These are phyloP conservation scores for Neonectria neomacrospora DNA, from an alignment of 2,329 filamentous ascomycete genomes.

Conservation along the genomic window DNA sequence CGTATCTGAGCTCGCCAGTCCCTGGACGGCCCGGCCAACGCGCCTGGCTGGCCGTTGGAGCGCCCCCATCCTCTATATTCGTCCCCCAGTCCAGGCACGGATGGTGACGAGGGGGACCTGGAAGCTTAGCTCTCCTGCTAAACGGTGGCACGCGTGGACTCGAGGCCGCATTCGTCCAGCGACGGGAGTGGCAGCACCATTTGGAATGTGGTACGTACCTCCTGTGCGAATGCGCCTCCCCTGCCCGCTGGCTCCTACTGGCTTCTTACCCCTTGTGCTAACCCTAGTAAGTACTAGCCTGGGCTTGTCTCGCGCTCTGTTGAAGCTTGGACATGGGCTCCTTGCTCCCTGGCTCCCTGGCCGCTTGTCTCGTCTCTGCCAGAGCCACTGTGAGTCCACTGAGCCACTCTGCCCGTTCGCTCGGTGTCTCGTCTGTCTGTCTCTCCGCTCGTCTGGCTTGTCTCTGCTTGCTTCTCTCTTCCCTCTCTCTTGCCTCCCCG, in stretches of 20 bases:
- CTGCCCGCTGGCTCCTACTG: slow-evolving; percentile 11
- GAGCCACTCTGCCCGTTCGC: slow-evolving; percentile 7
- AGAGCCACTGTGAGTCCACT: slow-evolving; percentile 23
- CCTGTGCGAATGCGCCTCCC: slow-evolving; percentile 6
- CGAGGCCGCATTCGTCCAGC: background rate
- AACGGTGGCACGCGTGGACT: slow-evolving; percentile 15
- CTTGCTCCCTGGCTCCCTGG: background rate
- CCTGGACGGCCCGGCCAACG: background rate
- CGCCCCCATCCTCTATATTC: background rate
- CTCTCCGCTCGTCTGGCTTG: slow-evolving; percentile 16
- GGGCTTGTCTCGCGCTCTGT: slow-evolving; percentile 25
- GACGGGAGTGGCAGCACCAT: background rate
- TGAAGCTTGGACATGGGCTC: slow-evolving; percentile 8
- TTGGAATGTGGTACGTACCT: background rate
- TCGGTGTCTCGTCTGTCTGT: slow-evolving; percentile 25
- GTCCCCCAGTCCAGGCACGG: slow-evolving; percentile 9
- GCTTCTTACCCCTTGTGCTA: slow-evolving; percentile 12
- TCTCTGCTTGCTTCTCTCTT: slow-evolving; percentile 29
- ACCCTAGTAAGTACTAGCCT: slow-evolving; percentile 12
- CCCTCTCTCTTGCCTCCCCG: slow-evolving; percentile 25
- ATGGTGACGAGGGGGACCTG: slow-evolving; percentile 13
- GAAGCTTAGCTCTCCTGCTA: slow-evolving; percentile 26
- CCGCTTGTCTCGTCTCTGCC: slow-evolving; percentile 31
- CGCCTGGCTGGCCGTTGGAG: background rate
- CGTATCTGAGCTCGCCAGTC: slow-evolving; percentile 3